phyloP scores from a whole-genome alignment of 192 early-diverging fungal genomes.

The Coemansia sp. region DNA sequence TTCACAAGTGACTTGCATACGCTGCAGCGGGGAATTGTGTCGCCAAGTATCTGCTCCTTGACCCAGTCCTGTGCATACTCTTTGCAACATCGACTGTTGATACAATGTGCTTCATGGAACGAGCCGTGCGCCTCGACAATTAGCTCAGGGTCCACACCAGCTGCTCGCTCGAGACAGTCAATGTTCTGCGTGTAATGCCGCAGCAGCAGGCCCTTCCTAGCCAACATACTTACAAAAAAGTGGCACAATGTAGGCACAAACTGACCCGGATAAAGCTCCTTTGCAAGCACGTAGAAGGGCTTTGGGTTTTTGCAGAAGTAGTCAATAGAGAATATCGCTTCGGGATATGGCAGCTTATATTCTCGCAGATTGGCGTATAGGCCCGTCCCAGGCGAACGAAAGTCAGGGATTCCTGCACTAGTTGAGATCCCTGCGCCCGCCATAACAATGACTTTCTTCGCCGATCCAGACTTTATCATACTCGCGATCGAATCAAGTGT shows the following conservation, averaged over 20 bases:
- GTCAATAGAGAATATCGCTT: constrained; percentile 93
- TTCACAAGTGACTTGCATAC: constrained; percentile 74
- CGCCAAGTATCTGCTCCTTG: constrained; percentile 56
- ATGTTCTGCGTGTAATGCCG: constrained; percentile 97
- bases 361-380: constrained; percentile 88
- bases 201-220: constrained; percentile 66
- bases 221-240: constrained; percentile 81
- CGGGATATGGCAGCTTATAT: constrained; percentile 88
- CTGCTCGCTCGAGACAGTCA: constrained; percentile 87
- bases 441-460: constrained; percentile 75
- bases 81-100: constrained; percentile 45
- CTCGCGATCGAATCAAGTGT: constrained; percentile 31
- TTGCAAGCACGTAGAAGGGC: constrained; percentile 86
- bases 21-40: constrained; percentile 68
- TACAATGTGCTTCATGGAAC: constrained; percentile 80
- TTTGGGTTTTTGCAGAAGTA: constrained; percentile 83
- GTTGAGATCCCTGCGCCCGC: constrained; percentile 91
- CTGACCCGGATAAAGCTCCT: constrained; percentile 85
- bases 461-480: constrained; percentile 20
- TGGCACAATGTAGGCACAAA: constrained; percentile 80
- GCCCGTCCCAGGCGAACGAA: constrained; percentile 88
- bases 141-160: constrained; percentile 67
- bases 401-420: constrained; percentile 79
- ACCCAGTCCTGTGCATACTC: constrained; percentile 46
- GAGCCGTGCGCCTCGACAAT: constrained; percentile 95